Evolutionary conservation across 2,329 filamentous ascomycete genomes (phyloP).

Genomic region (Penicillium rolfsii): DNA sequence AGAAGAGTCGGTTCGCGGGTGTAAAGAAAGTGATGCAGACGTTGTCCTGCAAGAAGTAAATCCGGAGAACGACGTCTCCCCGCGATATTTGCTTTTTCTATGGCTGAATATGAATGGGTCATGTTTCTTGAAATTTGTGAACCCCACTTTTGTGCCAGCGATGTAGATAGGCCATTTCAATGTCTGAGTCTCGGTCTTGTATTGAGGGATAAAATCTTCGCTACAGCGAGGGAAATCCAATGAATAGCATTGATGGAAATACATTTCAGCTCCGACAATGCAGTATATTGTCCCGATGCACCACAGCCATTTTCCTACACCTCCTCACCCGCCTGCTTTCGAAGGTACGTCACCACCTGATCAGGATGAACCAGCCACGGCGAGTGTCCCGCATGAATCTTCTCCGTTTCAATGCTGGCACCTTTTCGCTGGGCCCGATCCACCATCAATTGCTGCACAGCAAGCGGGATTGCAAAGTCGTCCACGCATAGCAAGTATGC

Average conservation of each 20-base stretch:
- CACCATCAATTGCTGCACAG: slow-evolving; percentile 38
- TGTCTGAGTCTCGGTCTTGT: neutral
- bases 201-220: neutral
- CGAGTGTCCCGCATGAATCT: slow-evolving; percentile 33
- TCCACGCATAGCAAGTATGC: slow-evolving; percentile 37
- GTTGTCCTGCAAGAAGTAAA: slow-evolving; percentile 17
- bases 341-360: slow-evolving; percentile 26
- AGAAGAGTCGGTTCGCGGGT: slow-evolving; percentile 8
- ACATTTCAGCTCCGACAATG: neutral
- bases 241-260: slow-evolving; percentile 3
- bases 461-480: slow-evolving; percentile 35
- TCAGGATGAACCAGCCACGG: slow-evolving; percentile 36
- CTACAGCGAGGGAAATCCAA: neutral
- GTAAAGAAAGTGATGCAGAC: slow-evolving; percentile 18
- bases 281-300: neutral
- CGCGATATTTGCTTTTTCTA: neutral
- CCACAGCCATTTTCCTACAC: neutral
- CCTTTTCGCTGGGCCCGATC: slow-evolving; percentile 34
- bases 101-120: neutral
- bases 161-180: slow-evolving; percentile 2
- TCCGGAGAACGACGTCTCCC: neutral
- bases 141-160: neutral
- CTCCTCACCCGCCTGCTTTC: slow-evolving; percentile 21
- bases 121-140: neutral
- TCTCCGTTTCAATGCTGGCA: slow-evolving; percentile 35